Evolutionary conservation across 495 filamentous ascomycete species (phyloP), one percentile per base, ranked within the genome.

Genomic region (Barbatosphaeria neglecta): DNA sequence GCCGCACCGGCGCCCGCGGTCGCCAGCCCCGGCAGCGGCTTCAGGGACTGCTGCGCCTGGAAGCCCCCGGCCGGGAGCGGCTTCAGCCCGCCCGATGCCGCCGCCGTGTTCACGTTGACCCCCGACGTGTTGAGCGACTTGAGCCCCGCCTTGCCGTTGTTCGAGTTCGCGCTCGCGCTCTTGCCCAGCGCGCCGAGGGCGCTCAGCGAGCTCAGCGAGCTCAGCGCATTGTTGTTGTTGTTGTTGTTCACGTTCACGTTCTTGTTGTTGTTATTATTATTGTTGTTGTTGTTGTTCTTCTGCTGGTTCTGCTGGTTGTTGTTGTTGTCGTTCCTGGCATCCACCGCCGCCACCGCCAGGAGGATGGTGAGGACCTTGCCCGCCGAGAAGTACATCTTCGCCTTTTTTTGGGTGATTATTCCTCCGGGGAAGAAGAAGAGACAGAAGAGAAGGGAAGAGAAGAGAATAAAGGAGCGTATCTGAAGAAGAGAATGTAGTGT

Each of bases 341-440:
- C 52, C 45, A 48, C 52, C 45, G 51, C 52, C n/a, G 44, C 41
- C 20, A 50, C 24, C 22, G 57, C 59, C 47, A 62, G 44, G 22
- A 62, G 48, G 42, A 50, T 37, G 3, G 57, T 48, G 23, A 58
- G 25, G 35, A 60, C 45, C 38, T 54, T 40, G 35, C 49, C 41
- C 0, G 56, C 51, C 11, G 57, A 50, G 41, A 62, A 23, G 44
- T 52, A 42, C 59, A 62, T 62, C 16, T 44, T 62, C 22, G 31
- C 33, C 33, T 48, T 27, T 45, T 15, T 35, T 37, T 20, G 6
- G 18, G 15, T 7, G 22, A 41, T 2, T 31, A 13, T 35, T 35
- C 16, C 31, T 15, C 31, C 20, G 20, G 22, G 20, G 20, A 41
- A 18, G 16, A 2, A 16, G 19, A 39, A 39, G 16, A 11, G 18